Evolutionary conservation across 306 rosid species (phyloP), one percentile per base, ranked within the genome.

Genomic region (Coriaria nepalensis): DNA sequence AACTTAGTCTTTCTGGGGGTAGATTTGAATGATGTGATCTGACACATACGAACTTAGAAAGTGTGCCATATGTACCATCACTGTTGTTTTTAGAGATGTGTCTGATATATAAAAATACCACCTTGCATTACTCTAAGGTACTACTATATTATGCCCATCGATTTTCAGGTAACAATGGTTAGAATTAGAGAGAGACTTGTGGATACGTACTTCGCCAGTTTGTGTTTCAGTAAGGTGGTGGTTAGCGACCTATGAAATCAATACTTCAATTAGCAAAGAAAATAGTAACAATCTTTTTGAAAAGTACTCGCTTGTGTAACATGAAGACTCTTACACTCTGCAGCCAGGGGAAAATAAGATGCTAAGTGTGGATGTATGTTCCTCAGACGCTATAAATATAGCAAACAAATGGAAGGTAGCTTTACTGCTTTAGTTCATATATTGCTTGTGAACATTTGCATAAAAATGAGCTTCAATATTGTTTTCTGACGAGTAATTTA

Each of bases 191-290:
- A 92, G 66, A 79, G 88, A 78, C 81, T 75, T 63, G 61, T 76
- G 67, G 75, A 73, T 61, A 82, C 94, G 65, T 92, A 92, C 83
- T 82, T 67, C 49, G 94, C 98, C 62, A 78, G 83, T 67, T 55
- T 92, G 66, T 79, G 69, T 63, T 69, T 85, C 45, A 73, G 77
- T 64, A 90, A 82, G 98, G 98, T 92, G 98, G 98, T 92, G 70
- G 46, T 52, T 14, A 45, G 53, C 51, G 35, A 20, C 29, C 29
- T 20, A 20, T 20, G 29, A 20, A 20, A 20, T 20, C 29, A 20
- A 20, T 20, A 1, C 1, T 20, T 20, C 29, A 20, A 20, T 20
- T 20, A 20, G 29, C 3, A 20, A 20, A 20, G 29, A 20, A 20
- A 20, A 20, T 20, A 20, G 29, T 20, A 20, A 1, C 29, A 20